Percentiles rank a stretch among this genome's conserved stretches.
Conservation (phyloP, 2,329 filamentous ascomycete genomes). For the Neospermospora avenae region DNA sequence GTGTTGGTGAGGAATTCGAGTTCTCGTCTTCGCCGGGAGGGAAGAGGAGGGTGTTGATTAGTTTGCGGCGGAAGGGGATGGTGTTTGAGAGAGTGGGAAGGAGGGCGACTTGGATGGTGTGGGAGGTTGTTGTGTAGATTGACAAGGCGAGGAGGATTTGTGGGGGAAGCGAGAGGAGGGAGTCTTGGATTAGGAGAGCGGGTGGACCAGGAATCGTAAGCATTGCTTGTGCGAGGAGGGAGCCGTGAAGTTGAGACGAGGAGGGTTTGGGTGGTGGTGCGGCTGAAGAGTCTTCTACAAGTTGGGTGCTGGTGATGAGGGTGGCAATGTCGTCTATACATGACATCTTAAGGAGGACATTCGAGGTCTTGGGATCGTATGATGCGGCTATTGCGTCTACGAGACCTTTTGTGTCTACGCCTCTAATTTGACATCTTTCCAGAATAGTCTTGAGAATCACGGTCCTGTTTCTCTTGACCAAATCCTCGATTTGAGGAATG, state of each 20-base stretch:
- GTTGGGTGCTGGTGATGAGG: constrained; percentile 44
- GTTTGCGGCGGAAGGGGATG: constrained; percentile 59
- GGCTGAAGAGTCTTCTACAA: constrained; percentile 27
- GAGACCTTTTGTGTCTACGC: constrained; percentile 52
- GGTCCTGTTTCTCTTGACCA: constrained; percentile 73
- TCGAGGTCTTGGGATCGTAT: constrained; percentile 47
- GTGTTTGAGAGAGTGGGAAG: constrained; percentile 52
- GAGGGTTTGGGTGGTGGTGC: constrained; percentile 30
- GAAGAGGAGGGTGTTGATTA: constrained; percentile 56
- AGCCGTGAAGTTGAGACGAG: constrained; percentile 70
- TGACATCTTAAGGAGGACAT: constrained; percentile 58
- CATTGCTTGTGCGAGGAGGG: constrained; percentile 76
- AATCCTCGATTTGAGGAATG: constrained; percentile 65
- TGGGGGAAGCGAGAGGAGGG: constrained; percentile 57
- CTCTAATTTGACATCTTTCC: constrained; percentile 73
- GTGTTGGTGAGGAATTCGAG: constrained; percentile 12
- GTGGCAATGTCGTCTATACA: constrained; percentile 50
- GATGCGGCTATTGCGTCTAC: constrained; percentile 52
- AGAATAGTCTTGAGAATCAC: constrained; percentile 79
- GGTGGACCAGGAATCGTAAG: constrained; percentile 69
- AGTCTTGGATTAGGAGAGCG: constrained; percentile 67
- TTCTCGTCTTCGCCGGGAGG: constrained; percentile 8
- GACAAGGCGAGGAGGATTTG: constrained; percentile 63
- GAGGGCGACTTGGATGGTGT: constrained; percentile 62
- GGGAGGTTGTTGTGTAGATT: constrained; percentile 46